Conservation (phyloP, 129 eudicot genomes). For the Saussurea involucrata region DNA sequence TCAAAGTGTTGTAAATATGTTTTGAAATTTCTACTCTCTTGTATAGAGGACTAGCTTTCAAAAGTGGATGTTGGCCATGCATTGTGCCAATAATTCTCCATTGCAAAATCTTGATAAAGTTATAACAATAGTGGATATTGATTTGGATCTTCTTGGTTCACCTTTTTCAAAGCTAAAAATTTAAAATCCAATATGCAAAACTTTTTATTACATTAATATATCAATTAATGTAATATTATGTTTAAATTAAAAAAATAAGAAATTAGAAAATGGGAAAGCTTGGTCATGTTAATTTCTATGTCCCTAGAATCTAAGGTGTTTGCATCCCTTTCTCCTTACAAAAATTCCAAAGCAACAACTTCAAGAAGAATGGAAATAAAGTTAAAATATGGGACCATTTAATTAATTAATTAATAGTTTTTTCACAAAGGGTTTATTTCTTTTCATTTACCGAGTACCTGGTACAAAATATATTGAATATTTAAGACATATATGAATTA, state of each 20-base stretch:
- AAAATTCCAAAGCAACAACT: slow-evolving; percentile 21
- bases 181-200: neutral
- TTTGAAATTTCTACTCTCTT: slow-evolving; percentile 24
- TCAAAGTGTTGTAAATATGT: slow-evolving; percentile 19
- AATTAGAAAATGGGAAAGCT: slow-evolving; percentile 8
- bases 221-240: neutral
- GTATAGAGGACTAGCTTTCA: slow-evolving; percentile 23
- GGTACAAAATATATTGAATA: neutral
- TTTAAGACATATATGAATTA: neutral
- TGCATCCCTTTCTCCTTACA: slow-evolving; percentile 33
- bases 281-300: slow-evolving; percentile 13
- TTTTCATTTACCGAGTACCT: slow-evolving; percentile 18
- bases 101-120: slow-evolving; percentile 22
- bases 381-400: slow-evolving; percentile 13
- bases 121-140: neutral
- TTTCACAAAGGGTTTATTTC: neutral
- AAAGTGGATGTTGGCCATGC: slow-evolving; percentile 41
- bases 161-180: slow-evolving; percentile 22
- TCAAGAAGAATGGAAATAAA: slow-evolving; percentile 14
- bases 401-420: no score
- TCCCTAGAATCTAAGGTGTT: slow-evolving; percentile 10
- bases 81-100: slow-evolving; percentile 38
- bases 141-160: slow-evolving; percentile 22
- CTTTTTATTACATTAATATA: neutral
- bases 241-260: no score